These are phyloP conservation scores for Galerina sulciceps DNA, from an alignment of 768 basidiomycete genomes.

Conservation along the genomic window DNA sequence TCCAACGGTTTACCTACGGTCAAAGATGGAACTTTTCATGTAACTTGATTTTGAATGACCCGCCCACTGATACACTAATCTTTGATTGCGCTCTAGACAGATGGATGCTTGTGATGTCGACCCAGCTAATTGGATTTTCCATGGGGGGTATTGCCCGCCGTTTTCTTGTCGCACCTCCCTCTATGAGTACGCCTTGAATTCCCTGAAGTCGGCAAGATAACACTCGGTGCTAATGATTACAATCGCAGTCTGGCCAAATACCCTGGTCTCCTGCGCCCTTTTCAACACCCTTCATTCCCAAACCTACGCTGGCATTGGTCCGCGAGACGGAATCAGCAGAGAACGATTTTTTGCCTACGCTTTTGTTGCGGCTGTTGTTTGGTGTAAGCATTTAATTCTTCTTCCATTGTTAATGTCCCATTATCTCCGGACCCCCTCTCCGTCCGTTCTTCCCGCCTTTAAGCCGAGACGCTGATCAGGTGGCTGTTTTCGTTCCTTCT, in stretches of 20 bases:
- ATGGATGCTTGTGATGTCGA: constrained; percentile 72
- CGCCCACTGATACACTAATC: background rate
- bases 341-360: constrained; percentile 64
- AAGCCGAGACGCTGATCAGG: background rate
- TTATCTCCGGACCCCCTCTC: constrained; percentile 1
- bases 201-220: background rate
- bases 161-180: constrained; percentile 67
- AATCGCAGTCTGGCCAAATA: constrained; percentile 68
- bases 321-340: constrained; percentile 55
- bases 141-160: constrained; percentile 63
- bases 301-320: constrained; percentile 57
- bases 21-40: constrained; percentile 57
- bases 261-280: constrained; percentile 69
- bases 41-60: constrained; percentile 13
- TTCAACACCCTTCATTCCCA: constrained; percentile 78
- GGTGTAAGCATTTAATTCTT: constrained; percentile 39
- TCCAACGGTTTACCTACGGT: constrained; percentile 72
- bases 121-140: constrained; percentile 67
- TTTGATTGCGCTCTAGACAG: constrained; percentile 37
- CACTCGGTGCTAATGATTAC: background rate
- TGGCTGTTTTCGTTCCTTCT: background rate
- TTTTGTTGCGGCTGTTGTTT: constrained; percentile 48
- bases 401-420: background rate
- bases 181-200: constrained; percentile 52
- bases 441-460: background rate